A percentile compares a stretch with the other conserved stretches of the same genome.
Conservation (phyloP, 306 rosid genomes). For the Rubus idaeus region DNA sequence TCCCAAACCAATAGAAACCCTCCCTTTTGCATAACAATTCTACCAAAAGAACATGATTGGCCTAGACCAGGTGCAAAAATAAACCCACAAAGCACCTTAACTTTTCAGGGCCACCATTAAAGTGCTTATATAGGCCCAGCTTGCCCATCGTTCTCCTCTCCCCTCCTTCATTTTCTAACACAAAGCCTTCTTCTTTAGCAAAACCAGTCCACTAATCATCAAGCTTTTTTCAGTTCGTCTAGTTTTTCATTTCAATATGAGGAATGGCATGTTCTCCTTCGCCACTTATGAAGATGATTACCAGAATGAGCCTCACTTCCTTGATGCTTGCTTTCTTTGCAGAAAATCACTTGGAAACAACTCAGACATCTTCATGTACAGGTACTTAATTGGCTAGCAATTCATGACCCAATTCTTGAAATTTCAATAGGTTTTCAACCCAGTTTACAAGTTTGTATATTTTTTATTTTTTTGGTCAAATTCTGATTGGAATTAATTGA, state of each 20-base stretch:
- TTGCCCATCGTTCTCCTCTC: conserved; percentile 5
- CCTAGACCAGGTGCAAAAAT: background rate
- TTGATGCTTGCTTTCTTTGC: conserved; percentile 81
- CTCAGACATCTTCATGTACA: conserved; percentile 91
- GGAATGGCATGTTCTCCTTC: conserved; percentile 52
- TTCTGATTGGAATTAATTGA: conserved; percentile 21
- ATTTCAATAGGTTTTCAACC: background rate
- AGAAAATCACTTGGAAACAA: conserved; percentile 61
- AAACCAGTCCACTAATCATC: background rate
- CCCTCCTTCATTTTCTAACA: background rate
- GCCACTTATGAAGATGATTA: conserved; percentile 42
- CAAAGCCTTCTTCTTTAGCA: background rate
- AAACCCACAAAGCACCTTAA: conserved; percentile 11
- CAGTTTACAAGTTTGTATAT: background rate
- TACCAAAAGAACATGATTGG: background rate
- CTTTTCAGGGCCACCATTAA: conserved; percentile 13
- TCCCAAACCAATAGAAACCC: conserved; percentile 19
- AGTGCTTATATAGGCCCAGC: conserved; percentile 40
- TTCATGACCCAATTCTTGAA: background rate
- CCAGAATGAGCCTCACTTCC: conserved; percentile 69
- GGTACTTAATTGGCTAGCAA: conserved; percentile 32
- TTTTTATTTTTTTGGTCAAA: background rate
- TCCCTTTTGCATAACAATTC: background rate
- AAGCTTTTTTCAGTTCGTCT: conserved; percentile 7
- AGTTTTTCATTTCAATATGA: conserved; percentile 23